These are phyloP conservation scores for Linum trigynum DNA, from an alignment of 345 rosid species.

Conservation along the genomic window DNA sequence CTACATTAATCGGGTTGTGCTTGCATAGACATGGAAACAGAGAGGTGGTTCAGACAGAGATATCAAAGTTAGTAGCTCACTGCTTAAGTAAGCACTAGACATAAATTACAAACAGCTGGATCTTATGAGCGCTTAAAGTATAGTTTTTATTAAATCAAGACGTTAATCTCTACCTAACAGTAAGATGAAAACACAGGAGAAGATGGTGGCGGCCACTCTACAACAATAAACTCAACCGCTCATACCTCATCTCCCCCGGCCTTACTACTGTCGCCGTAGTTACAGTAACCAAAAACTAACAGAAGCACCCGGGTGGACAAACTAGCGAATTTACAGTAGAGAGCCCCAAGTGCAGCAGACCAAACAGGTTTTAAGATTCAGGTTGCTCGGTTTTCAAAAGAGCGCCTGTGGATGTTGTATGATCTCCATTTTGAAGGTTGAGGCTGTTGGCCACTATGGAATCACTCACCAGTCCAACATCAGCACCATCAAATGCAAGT, in stretches of 20 bases:
- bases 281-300: too few relatives aligned
- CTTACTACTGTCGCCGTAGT: background rate
- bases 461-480: conserved; percentile 89
- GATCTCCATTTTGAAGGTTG: conserved; percentile 53
- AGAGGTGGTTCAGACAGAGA: too few relatives aligned
- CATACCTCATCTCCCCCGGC: background rate
- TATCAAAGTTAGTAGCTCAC: too few relatives aligned
- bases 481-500: conserved; percentile 64
- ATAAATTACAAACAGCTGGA: too few relatives aligned
- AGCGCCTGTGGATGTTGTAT: conserved; percentile 15
- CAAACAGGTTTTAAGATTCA: background rate
- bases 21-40: too few relatives aligned
- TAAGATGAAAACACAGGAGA: background rate
- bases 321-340: background rate
- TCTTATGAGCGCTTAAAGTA: too few relatives aligned
- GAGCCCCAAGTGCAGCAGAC: background rate
- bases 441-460: conserved; percentile 89
- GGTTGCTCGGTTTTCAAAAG: conserved; percentile 2
- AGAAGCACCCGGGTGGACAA: background rate
- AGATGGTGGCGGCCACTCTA: background rate
- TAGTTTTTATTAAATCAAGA: too few relatives aligned
- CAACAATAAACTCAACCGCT: background rate
- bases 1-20: too few relatives aligned
- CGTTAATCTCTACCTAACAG: too few relatives aligned
- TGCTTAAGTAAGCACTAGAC: too few relatives aligned